Evolutionary conservation across 139 green algal species (phyloP).

Genomic region (Chlorella sp.): DNA sequence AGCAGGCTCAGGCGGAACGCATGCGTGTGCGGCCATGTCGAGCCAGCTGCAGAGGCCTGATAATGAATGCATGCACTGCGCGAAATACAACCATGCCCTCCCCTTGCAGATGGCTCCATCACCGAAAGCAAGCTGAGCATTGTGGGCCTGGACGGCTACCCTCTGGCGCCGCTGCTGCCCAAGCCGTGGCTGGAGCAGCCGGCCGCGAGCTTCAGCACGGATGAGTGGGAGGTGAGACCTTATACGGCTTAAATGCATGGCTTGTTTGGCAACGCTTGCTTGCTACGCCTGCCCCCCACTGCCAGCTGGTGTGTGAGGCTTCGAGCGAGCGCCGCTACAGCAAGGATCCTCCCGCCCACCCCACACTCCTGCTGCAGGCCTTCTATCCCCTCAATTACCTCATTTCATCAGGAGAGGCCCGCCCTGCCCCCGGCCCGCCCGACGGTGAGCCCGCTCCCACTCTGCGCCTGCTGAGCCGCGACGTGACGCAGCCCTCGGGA

Average conservation of each 20-base stretch:
- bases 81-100: not conserved
- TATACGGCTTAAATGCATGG: not conserved
- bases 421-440: slow-evolving; percentile 19
- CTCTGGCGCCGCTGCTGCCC: slow-evolving; percentile 27
- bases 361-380: not conserved
- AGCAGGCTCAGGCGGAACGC: too few species aligned
- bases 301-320: too few species aligned
- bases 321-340: too few species aligned
- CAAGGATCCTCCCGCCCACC: not conserved
- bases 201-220: not conserved
- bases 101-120: not conserved
- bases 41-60: too few species aligned
- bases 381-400: slow-evolving; percentile 51
- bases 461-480: slow-evolving; percentile 14
- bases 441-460: not conserved
- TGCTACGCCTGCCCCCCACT: too few species aligned
- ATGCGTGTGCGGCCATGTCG: too few species aligned
- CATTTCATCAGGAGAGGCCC: slow-evolving; percentile 9
- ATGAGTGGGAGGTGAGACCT: slow-evolving; percentile 31
- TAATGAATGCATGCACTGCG: too few species aligned
- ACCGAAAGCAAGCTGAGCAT: slow-evolving; percentile 5
- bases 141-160: slow-evolving; percentile 21
- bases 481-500: not conserved
- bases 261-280: too few species aligned
- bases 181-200: not conserved